Base-by-base conservation (phyloP, 148 eudicot genomes). In the Chenopodium formosanum region DNA sequence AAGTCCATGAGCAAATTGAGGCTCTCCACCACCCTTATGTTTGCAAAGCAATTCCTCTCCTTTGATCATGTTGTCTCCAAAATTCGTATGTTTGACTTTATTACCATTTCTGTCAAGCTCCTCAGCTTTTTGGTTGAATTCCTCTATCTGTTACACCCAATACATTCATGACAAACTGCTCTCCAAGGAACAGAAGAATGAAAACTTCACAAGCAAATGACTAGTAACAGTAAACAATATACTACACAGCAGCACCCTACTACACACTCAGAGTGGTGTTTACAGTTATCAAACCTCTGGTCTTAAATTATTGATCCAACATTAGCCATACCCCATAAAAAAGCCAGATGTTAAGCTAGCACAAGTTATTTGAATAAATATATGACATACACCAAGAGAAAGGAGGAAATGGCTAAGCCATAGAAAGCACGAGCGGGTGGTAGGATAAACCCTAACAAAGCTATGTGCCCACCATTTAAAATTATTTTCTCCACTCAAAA, bases 1-100 rank as follows among this genome's bases (percentile, higher is more conserved):
- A 70, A 94, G 91, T 46, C 98, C 98, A 87, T 89, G 92, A 63
- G 94, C 97, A 89, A 90, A 91, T 75, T 86, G 87, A 76, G 83
- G 83, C 74, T 27, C 73, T 44, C 84, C 93, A 76, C 83, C 85
- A 60, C 86, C 90, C 90, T 87, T 93, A 74, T 94, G 98, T 72
- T 87, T 85, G 86, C 98, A 94, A 53, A 94, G 92, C 81, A 94
- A 82, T 81, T 91, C 92, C 37, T 81, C 80, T 69, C 52, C 71
- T 75, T 81, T 90, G 78, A 79, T 79, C 29, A 44, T 60, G 76
- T 76, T 83, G 12, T 68, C 67, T 62, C 68, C 85, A 75, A 73
- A 46, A 47, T 53, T 70, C 37, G 76, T 25, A 20, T 81, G 79
- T 75, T 81, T 81, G 66, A 14, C 52, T 22, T 73, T 65, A 62